Base-by-base conservation (phyloP, 1,284 basidiomycete species). In the Schizophyllum amplum region DNA sequence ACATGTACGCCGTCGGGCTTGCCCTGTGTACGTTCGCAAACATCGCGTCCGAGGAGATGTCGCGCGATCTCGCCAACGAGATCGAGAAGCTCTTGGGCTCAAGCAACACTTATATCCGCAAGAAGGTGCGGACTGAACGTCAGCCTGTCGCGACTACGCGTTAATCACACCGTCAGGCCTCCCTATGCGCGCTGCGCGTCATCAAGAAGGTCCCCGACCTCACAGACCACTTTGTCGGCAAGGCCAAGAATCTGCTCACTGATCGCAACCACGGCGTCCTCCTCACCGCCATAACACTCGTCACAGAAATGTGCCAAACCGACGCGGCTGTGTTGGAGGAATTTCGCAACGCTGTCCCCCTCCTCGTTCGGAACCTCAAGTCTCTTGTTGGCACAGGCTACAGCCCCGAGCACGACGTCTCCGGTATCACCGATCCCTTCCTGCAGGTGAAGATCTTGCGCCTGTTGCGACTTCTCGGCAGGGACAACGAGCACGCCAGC, bases 391-490 rank as follows among this genome's bases (percentile, higher is more conserved):
- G 96, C 0, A 98, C 96, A 1, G 96, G 96, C 20, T 98, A 98
- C 72, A 97, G 94, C 63, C 96, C 97, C 22, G 97, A 99, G 70
- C 97, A 99, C 68, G 97, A 99, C 66, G 97, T 99, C n/a, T 93
- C 93, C 24, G 97, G 97, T 25, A 96, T 99, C 71, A 98, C 96
- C 23, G 97, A 99, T 71, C 97, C 97, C 1, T 99, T 99, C 81
- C 78, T 99, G 15, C 96, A 99, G 74, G 90, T 96, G 67, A 99
- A 99, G 74, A 87, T 98, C 50, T 77, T 99, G n/a, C 87, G 94
- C n/a, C 75, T 99, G 24, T 77, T 99, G 48, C 84, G 95, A 26
- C 69, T 98, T 26, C 82, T 99, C 6, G 97, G 96, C 5, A 87
- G 80, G 65, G 91, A 88, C 1, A 92, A 98, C 66, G 81, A 78